phyloP scores from a whole-genome alignment of 2,329 filamentous ascomycete genomes.

The Chrysoporthe austroafricana region DNA sequence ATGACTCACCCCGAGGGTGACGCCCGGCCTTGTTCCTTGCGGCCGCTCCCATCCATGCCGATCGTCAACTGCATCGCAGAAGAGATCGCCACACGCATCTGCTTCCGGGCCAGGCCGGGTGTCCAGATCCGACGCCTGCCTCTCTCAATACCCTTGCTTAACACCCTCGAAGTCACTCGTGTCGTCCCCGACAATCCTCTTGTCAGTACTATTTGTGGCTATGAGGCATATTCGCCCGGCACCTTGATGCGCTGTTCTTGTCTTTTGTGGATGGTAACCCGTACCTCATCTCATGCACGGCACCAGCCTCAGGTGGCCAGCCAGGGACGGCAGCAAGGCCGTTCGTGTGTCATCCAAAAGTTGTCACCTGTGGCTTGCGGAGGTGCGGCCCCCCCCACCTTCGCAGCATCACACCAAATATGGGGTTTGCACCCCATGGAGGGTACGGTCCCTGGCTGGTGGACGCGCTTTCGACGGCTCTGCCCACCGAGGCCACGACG shows the following conservation, averaged over 20 bases:
- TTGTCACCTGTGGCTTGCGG: conserved; percentile 10
- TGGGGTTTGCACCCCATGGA: not conserved
- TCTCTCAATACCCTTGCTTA: conserved; percentile 10
- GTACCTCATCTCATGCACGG: not conserved
- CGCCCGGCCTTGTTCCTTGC: not conserved
- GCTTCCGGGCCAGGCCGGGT: not conserved
- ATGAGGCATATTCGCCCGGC: not conserved
- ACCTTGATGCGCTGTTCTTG: not conserved
- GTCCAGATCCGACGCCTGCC: not conserved
- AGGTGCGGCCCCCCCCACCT: not conserved
- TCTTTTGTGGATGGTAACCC: not conserved
- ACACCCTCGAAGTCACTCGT: conserved; percentile 6
- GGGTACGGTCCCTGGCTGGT: not conserved
- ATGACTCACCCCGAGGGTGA: conserved; percentile 27
- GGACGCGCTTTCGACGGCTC: not conserved
- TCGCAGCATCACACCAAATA: not conserved
- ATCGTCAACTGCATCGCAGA: not conserved
- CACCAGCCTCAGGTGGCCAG: conserved; percentile 12
- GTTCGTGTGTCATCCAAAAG: not conserved
- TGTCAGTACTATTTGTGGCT: conserved; percentile 3
- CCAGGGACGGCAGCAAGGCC: not conserved
- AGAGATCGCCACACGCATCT: not conserved
- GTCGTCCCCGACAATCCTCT: not conserved
- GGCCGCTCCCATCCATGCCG: not conserved
- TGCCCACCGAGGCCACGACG: conserved; percentile 8